Evolutionary conservation across 2,329 filamentous ascomycete genomes (phyloP).

Genomic region (Acrodontium crateriforme): DNA sequence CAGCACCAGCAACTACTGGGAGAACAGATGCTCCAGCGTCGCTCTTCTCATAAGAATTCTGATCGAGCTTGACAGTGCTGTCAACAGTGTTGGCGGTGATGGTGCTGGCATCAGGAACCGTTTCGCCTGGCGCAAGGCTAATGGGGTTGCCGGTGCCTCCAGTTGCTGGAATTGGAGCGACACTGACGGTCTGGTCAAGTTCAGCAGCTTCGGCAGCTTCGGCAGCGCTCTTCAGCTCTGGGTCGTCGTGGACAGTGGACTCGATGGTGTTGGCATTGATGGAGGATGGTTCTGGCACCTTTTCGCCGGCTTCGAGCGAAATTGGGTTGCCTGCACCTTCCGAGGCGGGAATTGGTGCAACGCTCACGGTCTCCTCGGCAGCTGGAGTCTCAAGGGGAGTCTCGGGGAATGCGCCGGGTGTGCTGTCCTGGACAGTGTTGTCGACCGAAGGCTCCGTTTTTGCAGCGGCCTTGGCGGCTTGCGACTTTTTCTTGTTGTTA

Average conservation of each 20-base stretch:
- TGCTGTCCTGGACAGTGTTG: too few species aligned
- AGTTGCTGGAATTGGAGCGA: slow-evolving; percentile 45
- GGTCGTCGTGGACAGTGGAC: slow-evolving; percentile 50
- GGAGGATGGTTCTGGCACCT: slow-evolving; percentile 54
- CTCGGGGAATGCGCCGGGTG: slow-evolving; percentile 59
- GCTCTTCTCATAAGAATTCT: slow-evolving; percentile 74
- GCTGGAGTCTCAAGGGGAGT: slow-evolving; percentile 65
- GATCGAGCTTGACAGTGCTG: slow-evolving; percentile 51
- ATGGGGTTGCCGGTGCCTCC: slow-evolving; percentile 61
- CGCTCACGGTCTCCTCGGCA: slow-evolving; percentile 29
- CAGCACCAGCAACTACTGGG: slow-evolving; percentile 31
- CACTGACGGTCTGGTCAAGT: slow-evolving; percentile 28
- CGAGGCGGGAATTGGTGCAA: slow-evolving; percentile 46
- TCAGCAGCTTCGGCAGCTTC: slow-evolving; percentile 4
- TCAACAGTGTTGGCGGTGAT: slow-evolving; percentile 59
- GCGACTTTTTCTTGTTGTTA: slow-evolving; percentile 27
- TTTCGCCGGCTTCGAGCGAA: slow-evolving; percentile 62
- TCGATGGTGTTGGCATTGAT: slow-evolving; percentile 58
- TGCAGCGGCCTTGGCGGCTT: too few species aligned
- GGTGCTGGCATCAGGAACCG: slow-evolving; percentile 54
- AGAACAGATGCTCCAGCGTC: slow-evolving; percentile 40
- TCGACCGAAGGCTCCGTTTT: too few species aligned
- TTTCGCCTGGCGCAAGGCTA: slow-evolving; percentile 63
- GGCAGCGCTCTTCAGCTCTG: slow-evolving; percentile 34
- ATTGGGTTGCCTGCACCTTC: slow-evolving; percentile 61